phyloP scores from a whole-genome alignment of 139 green algal species.

The Nannochloris sp. region DNA sequence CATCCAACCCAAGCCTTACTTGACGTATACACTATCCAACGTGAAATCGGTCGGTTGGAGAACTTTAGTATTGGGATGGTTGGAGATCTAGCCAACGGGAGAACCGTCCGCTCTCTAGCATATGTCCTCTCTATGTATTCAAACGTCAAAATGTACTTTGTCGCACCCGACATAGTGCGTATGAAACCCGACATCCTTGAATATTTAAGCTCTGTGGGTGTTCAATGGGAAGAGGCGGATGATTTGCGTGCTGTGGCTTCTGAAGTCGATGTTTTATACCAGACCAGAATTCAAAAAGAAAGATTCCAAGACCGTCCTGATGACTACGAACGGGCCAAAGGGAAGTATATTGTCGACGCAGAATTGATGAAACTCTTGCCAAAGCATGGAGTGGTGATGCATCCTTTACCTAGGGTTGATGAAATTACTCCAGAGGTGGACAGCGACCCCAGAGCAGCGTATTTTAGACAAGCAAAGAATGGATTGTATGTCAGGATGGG shows the following conservation, averaged over 20 bases:
- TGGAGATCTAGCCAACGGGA: conserved; percentile 93
- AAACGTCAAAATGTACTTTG: conserved; percentile 90
- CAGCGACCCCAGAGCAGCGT: conserved; percentile 85
- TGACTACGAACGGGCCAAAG: conserved; percentile 68
- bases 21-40: conserved; percentile 96
- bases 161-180: conserved; percentile 80
- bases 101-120: conserved; percentile 82
- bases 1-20: conserved; percentile 97
- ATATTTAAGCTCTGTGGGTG: conserved; percentile 50
- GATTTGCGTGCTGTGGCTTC: conserved; percentile 57
- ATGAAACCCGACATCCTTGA: conserved; percentile 98
- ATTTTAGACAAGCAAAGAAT: conserved; percentile 97
- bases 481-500: conserved; percentile 98
- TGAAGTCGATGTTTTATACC: conserved; percentile 93
- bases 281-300: conserved; percentile 98
- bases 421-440: conserved; percentile 94
- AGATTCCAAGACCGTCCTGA: conserved; percentile 77
- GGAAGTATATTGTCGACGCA: conserved; percentile 92
- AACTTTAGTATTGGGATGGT: conserved; percentile 88
- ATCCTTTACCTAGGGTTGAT: conserved; percentile 94
- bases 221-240: conserved; percentile 82
- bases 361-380: conserved; percentile 73
- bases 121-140: conserved; percentile 87
- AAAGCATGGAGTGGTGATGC: conserved; percentile 84
- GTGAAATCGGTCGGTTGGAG: conserved; percentile 85